Evolutionary conservation across 2,329 filamentous ascomycete species (phyloP).

Genomic region (Fusarium sublunatum): DNA sequence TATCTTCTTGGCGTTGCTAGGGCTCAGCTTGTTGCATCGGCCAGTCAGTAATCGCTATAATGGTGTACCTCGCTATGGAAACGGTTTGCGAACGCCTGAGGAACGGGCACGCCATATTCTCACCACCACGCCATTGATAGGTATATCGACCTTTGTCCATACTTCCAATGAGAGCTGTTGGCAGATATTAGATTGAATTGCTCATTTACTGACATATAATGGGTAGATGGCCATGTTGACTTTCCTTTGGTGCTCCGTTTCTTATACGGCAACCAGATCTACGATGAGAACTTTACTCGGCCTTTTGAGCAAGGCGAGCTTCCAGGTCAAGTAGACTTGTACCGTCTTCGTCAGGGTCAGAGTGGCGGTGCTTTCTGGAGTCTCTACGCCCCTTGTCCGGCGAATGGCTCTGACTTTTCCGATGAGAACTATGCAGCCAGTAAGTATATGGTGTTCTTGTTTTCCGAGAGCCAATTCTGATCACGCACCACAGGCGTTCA

Average conservation of each 20-base stretch:
- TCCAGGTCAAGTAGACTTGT: conserved; percentile 79
- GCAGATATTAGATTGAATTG: neutral
- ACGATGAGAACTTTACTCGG: conserved; percentile 76
- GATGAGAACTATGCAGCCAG: conserved; percentile 76
- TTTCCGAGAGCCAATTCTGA: neutral
- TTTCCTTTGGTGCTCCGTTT: conserved; percentile 78
- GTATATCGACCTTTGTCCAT: conserved; percentile 46
- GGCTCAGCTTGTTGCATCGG: conserved; percentile 44
- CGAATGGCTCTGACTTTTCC: conserved; percentile 77
- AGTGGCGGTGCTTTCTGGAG: conserved; percentile 95
- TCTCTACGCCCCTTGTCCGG: conserved; percentile 82
- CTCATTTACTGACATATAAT: neutral
- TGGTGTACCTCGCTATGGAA: conserved; percentile 41
- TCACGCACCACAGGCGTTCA: conserved; percentile 62
- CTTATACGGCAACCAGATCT: conserved; percentile 80
- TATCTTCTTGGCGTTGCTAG: conserved; percentile 44
- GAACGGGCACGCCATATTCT: conserved; percentile 61
- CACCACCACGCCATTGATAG: conserved; percentile 61
- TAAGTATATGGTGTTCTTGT: conserved; percentile 52
- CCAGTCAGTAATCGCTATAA: conserved; percentile 43
- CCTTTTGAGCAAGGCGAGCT: conserved; percentile 79
- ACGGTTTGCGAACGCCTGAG: conserved; percentile 53
- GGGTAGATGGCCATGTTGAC: conserved; percentile 89
- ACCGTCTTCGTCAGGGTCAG: conserved; percentile 75
- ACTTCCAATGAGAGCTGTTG: neutral